Percentiles rank a stretch among this genome's conserved stretches.
These are phyloP conservation scores for Clathrus columnatus DNA, from an alignment of 768 basidiomycete species.

Conservation along the genomic window DNA sequence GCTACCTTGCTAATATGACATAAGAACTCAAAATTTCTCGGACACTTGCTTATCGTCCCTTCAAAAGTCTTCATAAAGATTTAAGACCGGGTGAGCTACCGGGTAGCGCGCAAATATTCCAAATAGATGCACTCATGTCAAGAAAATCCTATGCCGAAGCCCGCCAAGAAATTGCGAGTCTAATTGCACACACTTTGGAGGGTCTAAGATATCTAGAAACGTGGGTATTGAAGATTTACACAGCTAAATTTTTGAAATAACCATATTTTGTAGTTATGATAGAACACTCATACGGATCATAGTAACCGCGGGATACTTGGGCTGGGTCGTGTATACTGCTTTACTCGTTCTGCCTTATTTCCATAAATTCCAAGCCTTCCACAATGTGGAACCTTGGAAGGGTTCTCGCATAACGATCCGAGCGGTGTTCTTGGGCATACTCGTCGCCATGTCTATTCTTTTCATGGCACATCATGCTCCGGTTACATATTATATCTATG, in stretches of 20 bases:
- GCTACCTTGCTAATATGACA: not conserved
- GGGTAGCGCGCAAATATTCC: slow-evolving; percentile 28
- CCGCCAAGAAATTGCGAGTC: slow-evolving; percentile 36
- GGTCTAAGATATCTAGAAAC: slow-evolving; percentile 77
- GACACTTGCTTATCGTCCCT: slow-evolving; percentile 58
- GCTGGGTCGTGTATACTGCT: slow-evolving; percentile 67
- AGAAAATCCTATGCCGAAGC: slow-evolving; percentile 38
- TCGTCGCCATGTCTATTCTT: slow-evolving; percentile 33
- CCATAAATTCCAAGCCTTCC: not conserved
- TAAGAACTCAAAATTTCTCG: slow-evolving; percentile 54
- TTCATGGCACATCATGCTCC: slow-evolving; percentile 62
- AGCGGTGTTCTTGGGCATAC: slow-evolving; percentile 21
- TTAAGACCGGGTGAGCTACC: slow-evolving; percentile 21
- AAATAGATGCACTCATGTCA: slow-evolving; percentile 40
- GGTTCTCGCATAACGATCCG: slow-evolving; percentile 11
- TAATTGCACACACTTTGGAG: slow-evolving; percentile 45
- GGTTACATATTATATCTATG: slow-evolving; percentile 67
- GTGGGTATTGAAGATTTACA: slow-evolving; percentile 18
- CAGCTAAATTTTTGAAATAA: slow-evolving; percentile 8
- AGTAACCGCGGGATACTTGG: slow-evolving; percentile 63
- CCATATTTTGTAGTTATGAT: slow-evolving; percentile 45
- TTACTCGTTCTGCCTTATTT: slow-evolving; percentile 36
- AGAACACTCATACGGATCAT: slow-evolving; percentile 60
- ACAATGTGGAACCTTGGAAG: not conserved
- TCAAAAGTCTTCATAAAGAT: slow-evolving; percentile 34